phyloP scores from a whole-genome alignment of 169 alveolate genomes.

The Cystoisospora suis region DNA sequence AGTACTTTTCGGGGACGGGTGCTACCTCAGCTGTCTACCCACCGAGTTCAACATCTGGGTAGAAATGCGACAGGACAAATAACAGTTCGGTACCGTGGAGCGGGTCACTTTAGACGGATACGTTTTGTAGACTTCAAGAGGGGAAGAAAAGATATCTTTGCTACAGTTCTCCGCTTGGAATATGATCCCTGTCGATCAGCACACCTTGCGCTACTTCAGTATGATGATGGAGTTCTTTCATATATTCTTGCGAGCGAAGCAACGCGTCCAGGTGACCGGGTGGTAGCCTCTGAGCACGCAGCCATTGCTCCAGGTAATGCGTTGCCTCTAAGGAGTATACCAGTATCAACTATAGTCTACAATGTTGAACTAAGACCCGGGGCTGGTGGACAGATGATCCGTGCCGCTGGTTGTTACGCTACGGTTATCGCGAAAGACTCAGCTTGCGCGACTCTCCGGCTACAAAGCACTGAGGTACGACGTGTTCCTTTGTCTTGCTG shows the following conservation, averaged over 20 bases:
- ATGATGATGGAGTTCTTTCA: constrained; percentile 89
- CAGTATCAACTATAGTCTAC: constrained; percentile 85
- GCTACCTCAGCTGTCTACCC: constrained; percentile 76
- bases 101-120: constrained; percentile 87
- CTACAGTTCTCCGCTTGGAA: constrained; percentile 79
- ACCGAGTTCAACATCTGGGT: constrained; percentile 82
- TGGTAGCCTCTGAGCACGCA: constrained; percentile 85
- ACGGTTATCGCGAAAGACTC: constrained; percentile 80
- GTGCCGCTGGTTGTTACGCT: constrained; percentile 88
- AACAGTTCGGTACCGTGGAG: constrained; percentile 83
- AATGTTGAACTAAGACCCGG: constrained; percentile 90
- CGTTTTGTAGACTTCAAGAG: constrained; percentile 88
- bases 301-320: constrained; percentile 87
- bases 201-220: constrained; percentile 75
- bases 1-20: constrained; percentile 77
- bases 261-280: constrained; percentile 85
- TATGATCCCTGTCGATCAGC: constrained; percentile 51
- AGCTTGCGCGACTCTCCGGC: constrained; percentile 82
- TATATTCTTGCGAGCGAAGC: constrained; percentile 86
- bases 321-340: constrained; percentile 84
- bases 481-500: constrained; percentile 88
- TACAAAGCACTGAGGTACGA: constrained; percentile 86
- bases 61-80: constrained; percentile 75
- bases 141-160: constrained; percentile 84
- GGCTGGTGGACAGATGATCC: constrained; percentile 84